Evolutionary conservation across 2,329 filamentous ascomycete species (phyloP).

Genomic region (Tolypocladium album): DNA sequence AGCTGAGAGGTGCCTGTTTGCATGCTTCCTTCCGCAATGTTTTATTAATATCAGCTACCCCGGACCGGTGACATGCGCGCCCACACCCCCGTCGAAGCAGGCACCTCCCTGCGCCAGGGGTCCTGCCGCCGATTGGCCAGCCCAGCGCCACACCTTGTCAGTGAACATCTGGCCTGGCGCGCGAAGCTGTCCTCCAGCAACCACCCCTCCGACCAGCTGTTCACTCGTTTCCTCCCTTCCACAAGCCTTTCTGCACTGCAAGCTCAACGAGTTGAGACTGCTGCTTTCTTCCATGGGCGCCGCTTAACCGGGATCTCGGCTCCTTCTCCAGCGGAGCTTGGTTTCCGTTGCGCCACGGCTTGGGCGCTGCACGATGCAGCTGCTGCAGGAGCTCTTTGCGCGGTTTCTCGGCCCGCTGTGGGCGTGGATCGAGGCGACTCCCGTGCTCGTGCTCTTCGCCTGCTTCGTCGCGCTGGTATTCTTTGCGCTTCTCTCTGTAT

Average conservation of each 20-base stretch:
- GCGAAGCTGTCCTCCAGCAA: not conserved
- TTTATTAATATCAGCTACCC: not conserved
- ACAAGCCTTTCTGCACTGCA: not conserved
- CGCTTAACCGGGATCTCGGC: not conserved
- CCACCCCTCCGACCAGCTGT: not conserved
- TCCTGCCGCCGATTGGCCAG: not conserved
- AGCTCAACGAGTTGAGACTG: not conserved
- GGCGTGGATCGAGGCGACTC: slow-evolving; percentile 24
- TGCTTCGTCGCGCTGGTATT: slow-evolving; percentile 21
- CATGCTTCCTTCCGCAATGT: not conserved
- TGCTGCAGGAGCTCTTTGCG: slow-evolving; percentile 18
- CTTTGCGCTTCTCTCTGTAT: slow-evolving; percentile 27
- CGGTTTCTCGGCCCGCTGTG: slow-evolving; percentile 23
- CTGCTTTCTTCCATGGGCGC: not conserved
- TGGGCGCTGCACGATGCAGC: slow-evolving; percentile 4
- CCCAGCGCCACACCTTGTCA: not conserved
- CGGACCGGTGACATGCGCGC: not conserved
- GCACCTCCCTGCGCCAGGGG: not conserved
- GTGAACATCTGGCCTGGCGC: not conserved
- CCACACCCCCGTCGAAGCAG: not conserved
- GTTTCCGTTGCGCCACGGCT: not conserved
- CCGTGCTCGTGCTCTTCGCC: slow-evolving; percentile 26
- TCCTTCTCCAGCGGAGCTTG: not conserved
- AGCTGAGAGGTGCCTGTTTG: not conserved
- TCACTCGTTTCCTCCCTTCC: not conserved